A percentile compares a stretch with the other conserved stretches of the same genome.
phyloP scores from a whole-genome alignment of 2,329 filamentous ascomycete genomes.

The Penicillium sp. region DNA sequence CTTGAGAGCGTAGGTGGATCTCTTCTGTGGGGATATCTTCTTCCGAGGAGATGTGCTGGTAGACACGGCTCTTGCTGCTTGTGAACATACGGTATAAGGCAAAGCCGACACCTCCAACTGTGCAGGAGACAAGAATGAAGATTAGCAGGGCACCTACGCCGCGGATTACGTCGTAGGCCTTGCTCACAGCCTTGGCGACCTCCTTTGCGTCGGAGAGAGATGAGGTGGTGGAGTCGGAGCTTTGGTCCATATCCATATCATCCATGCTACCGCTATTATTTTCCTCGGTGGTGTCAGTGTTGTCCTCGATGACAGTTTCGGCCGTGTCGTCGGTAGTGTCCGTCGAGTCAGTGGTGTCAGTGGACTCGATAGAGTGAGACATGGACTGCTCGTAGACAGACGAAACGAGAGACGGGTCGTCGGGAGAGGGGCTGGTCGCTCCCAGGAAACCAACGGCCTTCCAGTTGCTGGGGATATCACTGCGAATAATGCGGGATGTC shows the following conservation, averaged over 20 bases:
- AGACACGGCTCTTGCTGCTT: constrained; percentile 26
- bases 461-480: constrained; percentile 30
- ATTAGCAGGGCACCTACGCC: constrained; percentile 31
- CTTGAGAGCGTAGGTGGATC: constrained; percentile 16
- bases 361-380: not conserved
- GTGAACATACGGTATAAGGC: constrained; percentile 22
- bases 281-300: not conserved
- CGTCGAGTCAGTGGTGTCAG: not conserved
- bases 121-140: constrained; percentile 27
- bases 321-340: not conserved
- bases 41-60: constrained; percentile 32
- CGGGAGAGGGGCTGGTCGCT: constrained; percentile 20
- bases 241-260: constrained; percentile 6
- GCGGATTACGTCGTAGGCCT: constrained; percentile 33
- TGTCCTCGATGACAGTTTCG: not conserved
- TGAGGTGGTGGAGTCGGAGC: not conserved
- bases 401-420: constrained; percentile 28
- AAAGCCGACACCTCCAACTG: constrained; percentile 24
- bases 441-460: constrained; percentile 31
- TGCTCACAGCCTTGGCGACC: constrained; percentile 28
- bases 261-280: constrained; percentile 21
- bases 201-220: constrained; percentile 26
- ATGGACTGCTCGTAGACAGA: constrained; percentile 15
- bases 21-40: constrained; percentile 26
- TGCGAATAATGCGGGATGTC: constrained; percentile 27